phyloP scores from a whole-genome alignment of 192 early-diverging fungal species.

The Coemansia asiatica region DNA sequence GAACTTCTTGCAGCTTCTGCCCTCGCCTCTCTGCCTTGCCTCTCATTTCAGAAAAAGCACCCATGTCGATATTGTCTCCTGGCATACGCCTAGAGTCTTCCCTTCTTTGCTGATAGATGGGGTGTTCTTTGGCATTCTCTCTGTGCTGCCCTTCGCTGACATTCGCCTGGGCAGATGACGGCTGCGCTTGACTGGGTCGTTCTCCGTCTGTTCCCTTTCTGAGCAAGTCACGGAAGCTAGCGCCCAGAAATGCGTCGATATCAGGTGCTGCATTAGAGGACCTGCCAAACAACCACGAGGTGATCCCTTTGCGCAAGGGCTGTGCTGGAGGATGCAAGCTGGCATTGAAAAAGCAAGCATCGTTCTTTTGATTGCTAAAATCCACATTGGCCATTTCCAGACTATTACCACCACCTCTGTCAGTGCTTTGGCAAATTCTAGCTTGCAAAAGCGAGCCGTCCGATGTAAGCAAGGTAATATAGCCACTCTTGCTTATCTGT shows the following conservation, averaged over 20 bases:
- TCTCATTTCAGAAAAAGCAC: constrained; percentile 11
- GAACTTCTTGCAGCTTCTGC: constrained; percentile 28
- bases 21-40: constrained; percentile 46
- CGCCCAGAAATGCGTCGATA: constrained; percentile 35
- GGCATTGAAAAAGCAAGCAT: constrained; percentile 16
- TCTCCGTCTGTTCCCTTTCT: constrained; percentile 7
- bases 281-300: constrained; percentile 50
- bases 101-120: background rate
- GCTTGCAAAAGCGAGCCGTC: constrained; percentile 20
- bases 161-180: background rate
- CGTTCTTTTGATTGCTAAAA: background rate
- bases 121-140: background rate
- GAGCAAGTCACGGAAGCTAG: constrained; percentile 34
- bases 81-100: background rate
- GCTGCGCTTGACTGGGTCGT: constrained; percentile 17
- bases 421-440: background rate
- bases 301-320: constrained; percentile 38
- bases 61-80: background rate
- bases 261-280: constrained; percentile 27
- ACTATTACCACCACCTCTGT: too few relatives aligned
- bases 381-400: background rate
- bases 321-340: constrained; percentile 9
- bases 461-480: constrained; percentile 17
- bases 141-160: background rate
- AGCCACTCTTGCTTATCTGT: constrained; percentile 21